Evolutionary conservation across 75 land plant genomes (phyloP).

Genomic region (Selaginella moellendorffii): DNA sequence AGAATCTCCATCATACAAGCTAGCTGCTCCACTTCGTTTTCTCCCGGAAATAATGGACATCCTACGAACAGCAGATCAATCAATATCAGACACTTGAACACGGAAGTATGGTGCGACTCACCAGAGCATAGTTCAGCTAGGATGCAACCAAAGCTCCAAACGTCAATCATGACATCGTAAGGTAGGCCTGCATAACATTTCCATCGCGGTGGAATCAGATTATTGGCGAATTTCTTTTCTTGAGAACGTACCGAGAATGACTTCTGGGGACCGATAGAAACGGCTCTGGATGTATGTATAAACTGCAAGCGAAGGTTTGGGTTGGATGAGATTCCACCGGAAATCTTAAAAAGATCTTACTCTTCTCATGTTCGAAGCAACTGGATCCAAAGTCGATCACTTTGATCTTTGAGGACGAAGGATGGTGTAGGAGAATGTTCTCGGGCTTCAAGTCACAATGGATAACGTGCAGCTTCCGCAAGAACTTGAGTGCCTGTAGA

Average conservation of each 20-base stretch:
- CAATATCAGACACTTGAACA: not conserved
- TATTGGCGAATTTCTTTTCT: not conserved
- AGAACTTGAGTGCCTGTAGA: slow-evolving; percentile 18
- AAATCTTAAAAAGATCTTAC: slow-evolving; percentile 9
- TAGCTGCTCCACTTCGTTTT: slow-evolving; percentile 30
- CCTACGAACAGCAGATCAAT: slow-evolving; percentile 6
- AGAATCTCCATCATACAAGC: slow-evolving; percentile 31
- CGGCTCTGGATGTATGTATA: slow-evolving; percentile 32
- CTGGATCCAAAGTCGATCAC: slow-evolving; percentile 33
- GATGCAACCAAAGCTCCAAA: slow-evolving; percentile 37
- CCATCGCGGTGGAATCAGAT: not conserved
- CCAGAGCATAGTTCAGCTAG: slow-evolving; percentile 29
- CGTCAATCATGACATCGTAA: slow-evolving; percentile 32
- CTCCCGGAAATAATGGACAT: slow-evolving; percentile 30
- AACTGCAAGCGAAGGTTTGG: slow-evolving; percentile 14
- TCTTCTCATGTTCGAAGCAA: slow-evolving; percentile 31
- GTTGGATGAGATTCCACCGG: not conserved
- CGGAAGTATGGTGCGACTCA: not conserved
- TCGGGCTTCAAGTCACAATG: slow-evolving; percentile 37
- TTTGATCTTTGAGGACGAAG: slow-evolving; percentile 26
- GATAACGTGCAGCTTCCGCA: slow-evolving; percentile 19
- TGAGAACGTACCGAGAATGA: slow-evolving; percentile 25
- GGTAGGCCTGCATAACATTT: slow-evolving; percentile 17
- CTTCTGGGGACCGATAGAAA: slow-evolving; percentile 32
- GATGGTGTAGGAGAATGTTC: slow-evolving; percentile 28